Percentiles rank a stretch among this genome's conserved stretches.
phyloP scores from a whole-genome alignment of 2,329 filamentous ascomycete genomes.

The Lachnellula arida region DNA sequence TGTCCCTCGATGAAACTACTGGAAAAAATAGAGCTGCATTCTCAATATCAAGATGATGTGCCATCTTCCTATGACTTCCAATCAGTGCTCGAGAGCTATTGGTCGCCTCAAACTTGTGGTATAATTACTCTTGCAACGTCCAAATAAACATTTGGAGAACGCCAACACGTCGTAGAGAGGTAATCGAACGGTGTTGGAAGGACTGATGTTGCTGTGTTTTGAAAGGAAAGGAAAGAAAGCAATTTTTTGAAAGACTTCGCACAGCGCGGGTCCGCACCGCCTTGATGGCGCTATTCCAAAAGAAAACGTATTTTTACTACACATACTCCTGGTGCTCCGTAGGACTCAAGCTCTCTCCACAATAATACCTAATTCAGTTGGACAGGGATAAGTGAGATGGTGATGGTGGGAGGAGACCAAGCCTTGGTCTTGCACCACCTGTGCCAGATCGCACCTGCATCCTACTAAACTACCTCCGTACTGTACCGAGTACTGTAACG shows the following conservation, averaged over 20 bases:
- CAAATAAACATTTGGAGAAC: slow-evolving; percentile 24
- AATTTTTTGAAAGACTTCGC: background rate
- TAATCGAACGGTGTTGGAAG: slow-evolving; percentile 27
- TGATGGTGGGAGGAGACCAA: too few relatives aligned
- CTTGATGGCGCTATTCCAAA: background rate
- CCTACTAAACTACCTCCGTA: too few relatives aligned
- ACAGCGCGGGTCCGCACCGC: slow-evolving; percentile 8
- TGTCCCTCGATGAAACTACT: background rate
- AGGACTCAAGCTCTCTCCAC: background rate
- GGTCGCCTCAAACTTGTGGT: slow-evolving; percentile 35
- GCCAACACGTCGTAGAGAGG: slow-evolving; percentile 27
- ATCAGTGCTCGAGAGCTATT: slow-evolving; percentile 31
- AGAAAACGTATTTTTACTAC: background rate
- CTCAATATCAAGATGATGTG: slow-evolving; percentile 13
- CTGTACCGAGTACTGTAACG: background rate
- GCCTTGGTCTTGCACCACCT: background rate
- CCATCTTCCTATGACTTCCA: slow-evolving; percentile 34
- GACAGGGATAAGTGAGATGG: background rate
- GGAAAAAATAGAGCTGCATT: background rate
- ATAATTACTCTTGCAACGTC: slow-evolving; percentile 31
- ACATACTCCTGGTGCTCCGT: too few relatives aligned
- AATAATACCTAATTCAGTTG: background rate
- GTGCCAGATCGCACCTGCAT: background rate
- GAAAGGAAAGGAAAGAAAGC: slow-evolving; percentile 3
- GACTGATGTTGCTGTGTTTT: slow-evolving; percentile 27